These are phyloP conservation scores for Malus fusca DNA, from an alignment of 306 rosid genomes.

Conservation along the genomic window DNA sequence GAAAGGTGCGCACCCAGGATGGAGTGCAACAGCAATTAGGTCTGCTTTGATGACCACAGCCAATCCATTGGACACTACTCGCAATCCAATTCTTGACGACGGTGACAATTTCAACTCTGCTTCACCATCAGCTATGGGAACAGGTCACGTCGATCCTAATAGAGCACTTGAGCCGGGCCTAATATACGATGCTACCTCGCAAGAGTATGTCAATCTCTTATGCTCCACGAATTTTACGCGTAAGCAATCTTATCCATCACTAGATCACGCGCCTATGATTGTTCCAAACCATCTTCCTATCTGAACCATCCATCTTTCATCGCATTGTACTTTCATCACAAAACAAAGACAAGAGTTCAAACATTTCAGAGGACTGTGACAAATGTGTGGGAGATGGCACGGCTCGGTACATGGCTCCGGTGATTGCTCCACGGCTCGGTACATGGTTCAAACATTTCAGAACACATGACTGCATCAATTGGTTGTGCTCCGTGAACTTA, in stretches of 20 bases:
- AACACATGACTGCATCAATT: constrained; percentile 2
- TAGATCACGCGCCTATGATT: constrained; percentile 24
- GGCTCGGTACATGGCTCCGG: constrained; percentile 13
- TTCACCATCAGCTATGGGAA: constrained; percentile 43
- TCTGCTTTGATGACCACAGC: constrained; percentile 53
- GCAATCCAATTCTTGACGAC: constrained; percentile 25
- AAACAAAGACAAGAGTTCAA: not conserved
- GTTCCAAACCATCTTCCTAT: constrained; percentile 33
- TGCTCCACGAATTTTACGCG: constrained; percentile 23
- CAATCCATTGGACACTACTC: constrained; percentile 29
- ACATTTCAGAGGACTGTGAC: constrained; percentile 37
- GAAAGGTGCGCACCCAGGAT: constrained; percentile 35
- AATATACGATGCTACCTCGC: constrained; percentile 40
- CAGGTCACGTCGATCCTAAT: constrained; percentile 43
- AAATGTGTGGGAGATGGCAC: constrained; percentile 39
- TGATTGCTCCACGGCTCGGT: constrained; percentile 16
- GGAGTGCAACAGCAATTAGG: constrained; percentile 48
- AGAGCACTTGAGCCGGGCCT: constrained; percentile 48
- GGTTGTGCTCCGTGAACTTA: too few relatives aligned
- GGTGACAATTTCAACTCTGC: constrained; percentile 18
- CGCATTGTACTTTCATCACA: not conserved
- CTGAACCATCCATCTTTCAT: constrained; percentile 51
- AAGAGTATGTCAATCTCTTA: constrained; percentile 44
- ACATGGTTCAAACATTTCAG: constrained; percentile 10
- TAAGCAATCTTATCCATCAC: constrained; percentile 30